Base-by-base conservation (phyloP, 805 yeast genomes). In the Aciculoconidium aculeatum region DNA sequence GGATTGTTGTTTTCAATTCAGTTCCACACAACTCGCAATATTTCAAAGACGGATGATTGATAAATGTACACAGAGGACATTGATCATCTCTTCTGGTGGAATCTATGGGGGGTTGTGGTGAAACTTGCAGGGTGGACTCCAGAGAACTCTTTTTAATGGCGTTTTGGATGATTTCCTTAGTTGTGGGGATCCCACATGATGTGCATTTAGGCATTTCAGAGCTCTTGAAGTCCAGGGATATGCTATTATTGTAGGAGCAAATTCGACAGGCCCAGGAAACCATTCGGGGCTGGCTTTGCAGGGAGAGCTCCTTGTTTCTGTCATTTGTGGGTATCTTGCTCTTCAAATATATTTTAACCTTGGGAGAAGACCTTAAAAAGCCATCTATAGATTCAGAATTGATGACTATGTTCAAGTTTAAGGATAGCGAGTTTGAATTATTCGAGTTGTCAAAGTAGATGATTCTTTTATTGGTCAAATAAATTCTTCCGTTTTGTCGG, bases 11-110 rank as follows among this genome's bases (percentile, higher is more conserved):
- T 13, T 28, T 30, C 13, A 40, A 20, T 18, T 62, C 61, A 0
- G 79, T 63, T 0, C 95, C 96, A 58, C 97, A 90, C 48, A 92
- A 70, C 53, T 90, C 98, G 54, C 98, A 90, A 38, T 65, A 67
- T 20, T 65, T 55, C 65, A 90, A 62, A 3, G 83, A 74, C 0
- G 87, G 82, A 51, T 88, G 95, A 50, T 90, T 92, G 8, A 75
- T 58, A 45, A 87, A 90, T 0, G 97, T 84, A 42, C 94, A 84
- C 27, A 52, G 56, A 0, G 70, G 66, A 36, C 80, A 73, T 36
- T 59, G 65, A 19, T 62, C 63, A 2, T 57, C 60, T 18, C 58
- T 12, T 31, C 21, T 13, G 21, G 35, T 11, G 30, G 27, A n/a
- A 33, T 34, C 54, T 22, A 35, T 28, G 20, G 27, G 17, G n/a